Evolutionary conservation across 805 yeast genomes (phyloP).

Genomic region (Lipomyces mesembrius): DNA sequence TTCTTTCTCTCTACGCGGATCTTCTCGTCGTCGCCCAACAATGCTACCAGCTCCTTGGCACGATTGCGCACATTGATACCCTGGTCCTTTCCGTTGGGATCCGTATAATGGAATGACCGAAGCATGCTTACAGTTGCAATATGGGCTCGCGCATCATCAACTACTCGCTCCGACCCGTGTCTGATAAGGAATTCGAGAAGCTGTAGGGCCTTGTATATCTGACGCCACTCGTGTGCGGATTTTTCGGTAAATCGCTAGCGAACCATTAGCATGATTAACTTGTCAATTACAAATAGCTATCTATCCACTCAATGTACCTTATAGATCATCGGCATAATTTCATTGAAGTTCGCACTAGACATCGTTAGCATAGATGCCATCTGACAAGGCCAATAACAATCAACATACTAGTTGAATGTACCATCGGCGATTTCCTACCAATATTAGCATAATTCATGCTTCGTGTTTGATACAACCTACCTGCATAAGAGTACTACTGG

Average conservation of each 20-base stretch:
- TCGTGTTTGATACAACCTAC: conserved; percentile 32
- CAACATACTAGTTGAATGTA: conserved; percentile 65
- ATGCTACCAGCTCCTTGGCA: conserved; percentile 70
- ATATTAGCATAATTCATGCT: conserved; percentile 6
- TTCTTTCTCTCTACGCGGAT: conserved; percentile 86
- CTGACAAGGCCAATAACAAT: background rate
- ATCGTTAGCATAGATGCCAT: background rate
- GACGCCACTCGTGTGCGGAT: conserved; percentile 96
- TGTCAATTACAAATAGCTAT: background rate
- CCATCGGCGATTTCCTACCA: conserved; percentile 84
- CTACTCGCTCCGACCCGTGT: conserved; percentile 92
- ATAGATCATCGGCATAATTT: conserved; percentile 54
- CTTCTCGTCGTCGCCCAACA: conserved; percentile 74
- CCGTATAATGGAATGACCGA: conserved; percentile 90
- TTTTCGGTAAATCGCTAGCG: conserved; percentile 93
- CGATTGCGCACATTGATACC: conserved; percentile 94
- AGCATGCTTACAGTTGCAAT: conserved; percentile 81
- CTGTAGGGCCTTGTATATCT: conserved; percentile 91
- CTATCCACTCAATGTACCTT: conserved; percentile 31
- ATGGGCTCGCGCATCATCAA: conserved; percentile 91
- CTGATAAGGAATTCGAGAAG: conserved; percentile 87
- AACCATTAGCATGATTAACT: conserved; percentile 35
- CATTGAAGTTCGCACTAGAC: conserved; percentile 48
- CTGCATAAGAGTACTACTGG: conserved; percentile 87
- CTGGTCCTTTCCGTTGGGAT: conserved; percentile 91